Evolutionary conservation across 2,329 filamentous ascomycete genomes (phyloP).

Genomic region (Colletotrichum limetticola): DNA sequence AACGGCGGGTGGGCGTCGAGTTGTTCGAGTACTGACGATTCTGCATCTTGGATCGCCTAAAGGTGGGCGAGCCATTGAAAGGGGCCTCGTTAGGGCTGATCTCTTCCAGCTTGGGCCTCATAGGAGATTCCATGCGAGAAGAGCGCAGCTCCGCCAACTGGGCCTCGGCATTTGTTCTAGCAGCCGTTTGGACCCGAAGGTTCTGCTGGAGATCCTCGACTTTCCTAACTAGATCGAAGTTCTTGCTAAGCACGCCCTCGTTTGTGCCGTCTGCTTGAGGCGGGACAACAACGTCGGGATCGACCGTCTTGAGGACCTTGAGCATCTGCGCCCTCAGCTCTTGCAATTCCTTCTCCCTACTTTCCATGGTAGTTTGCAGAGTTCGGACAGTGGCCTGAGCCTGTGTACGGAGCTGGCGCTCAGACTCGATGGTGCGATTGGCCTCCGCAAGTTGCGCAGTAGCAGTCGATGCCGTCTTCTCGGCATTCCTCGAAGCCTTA

Average conservation of each 20-base stretch:
- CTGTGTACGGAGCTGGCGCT: slow-evolving; percentile 85
- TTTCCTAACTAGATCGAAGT: slow-evolving; percentile 86
- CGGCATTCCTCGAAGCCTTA: slow-evolving; percentile 88
- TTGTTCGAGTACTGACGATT: slow-evolving; percentile 75
- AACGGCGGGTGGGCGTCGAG: slow-evolving; percentile 81
- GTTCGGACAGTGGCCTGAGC: slow-evolving; percentile 87
- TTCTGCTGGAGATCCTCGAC: slow-evolving; percentile 91
- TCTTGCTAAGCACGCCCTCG: slow-evolving; percentile 74
- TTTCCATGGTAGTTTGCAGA: slow-evolving; percentile 81
- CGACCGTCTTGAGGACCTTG: slow-evolving; percentile 85
- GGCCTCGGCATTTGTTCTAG: slow-evolving; percentile 82
- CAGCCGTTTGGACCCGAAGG: slow-evolving; percentile 84
- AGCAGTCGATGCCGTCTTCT: slow-evolving; percentile 84
- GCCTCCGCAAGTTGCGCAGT: slow-evolving; percentile 88
- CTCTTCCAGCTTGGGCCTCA: slow-evolving; percentile 83
- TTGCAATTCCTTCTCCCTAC: slow-evolving; percentile 81
- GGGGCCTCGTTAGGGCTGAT: slow-evolving; percentile 86
- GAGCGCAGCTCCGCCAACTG: slow-evolving; percentile 84
- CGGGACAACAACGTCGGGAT: slow-evolving; percentile 76
- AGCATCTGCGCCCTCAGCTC: slow-evolving; percentile 85
- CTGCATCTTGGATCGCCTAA: slow-evolving; percentile 66
- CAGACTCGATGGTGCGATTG: slow-evolving; percentile 90
- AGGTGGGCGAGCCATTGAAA: slow-evolving; percentile 78
- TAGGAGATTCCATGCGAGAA: slow-evolving; percentile 74
- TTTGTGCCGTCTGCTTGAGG: slow-evolving; percentile 66